Conservation (phyloP, 179 eudicot genomes). For the Drosera spatulata region DNA sequence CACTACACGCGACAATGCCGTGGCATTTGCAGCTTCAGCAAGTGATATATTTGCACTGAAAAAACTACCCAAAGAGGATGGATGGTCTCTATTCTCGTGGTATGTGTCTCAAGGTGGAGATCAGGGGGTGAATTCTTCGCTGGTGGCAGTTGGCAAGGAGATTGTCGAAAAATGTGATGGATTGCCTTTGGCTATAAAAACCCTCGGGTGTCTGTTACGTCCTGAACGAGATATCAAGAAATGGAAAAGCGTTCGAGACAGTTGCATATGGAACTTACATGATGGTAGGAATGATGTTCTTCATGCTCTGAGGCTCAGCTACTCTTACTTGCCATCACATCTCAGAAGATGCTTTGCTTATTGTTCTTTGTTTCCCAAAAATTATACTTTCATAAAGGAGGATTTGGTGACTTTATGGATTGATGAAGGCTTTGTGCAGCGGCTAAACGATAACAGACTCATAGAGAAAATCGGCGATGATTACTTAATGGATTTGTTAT, state of each 20-base stretch:
- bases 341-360: conserved; percentile 22
- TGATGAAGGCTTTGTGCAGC: not conserved
- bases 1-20: not conserved
- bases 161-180: not conserved
- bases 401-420: conserved; percentile 9
- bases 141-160: not conserved
- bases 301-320: conserved; percentile 18
- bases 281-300: conserved; percentile 3
- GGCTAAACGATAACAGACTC: conserved; percentile 1
- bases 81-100: not conserved
- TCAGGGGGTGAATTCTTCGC: not conserved
- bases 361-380: conserved; percentile 13
- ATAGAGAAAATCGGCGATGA: conserved; percentile 2
- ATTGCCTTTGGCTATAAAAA: conserved; percentile 10
- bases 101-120: conserved; percentile 1
- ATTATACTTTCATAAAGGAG: conserved; percentile 9
- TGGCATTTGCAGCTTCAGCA: not conserved
- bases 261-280: conserved; percentile 7
- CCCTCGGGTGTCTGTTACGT: conserved; percentile 16
- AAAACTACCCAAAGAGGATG: conserved; percentile 4
- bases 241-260: conserved; percentile 11
- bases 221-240: conserved; percentile 4
- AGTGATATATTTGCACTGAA: not conserved
- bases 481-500: conserved; percentile 9
- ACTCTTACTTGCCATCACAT: conserved; percentile 16